Evolutionary conservation across 306 rosid species (phyloP).

Genomic region (Ormosia semicastrata): DNA sequence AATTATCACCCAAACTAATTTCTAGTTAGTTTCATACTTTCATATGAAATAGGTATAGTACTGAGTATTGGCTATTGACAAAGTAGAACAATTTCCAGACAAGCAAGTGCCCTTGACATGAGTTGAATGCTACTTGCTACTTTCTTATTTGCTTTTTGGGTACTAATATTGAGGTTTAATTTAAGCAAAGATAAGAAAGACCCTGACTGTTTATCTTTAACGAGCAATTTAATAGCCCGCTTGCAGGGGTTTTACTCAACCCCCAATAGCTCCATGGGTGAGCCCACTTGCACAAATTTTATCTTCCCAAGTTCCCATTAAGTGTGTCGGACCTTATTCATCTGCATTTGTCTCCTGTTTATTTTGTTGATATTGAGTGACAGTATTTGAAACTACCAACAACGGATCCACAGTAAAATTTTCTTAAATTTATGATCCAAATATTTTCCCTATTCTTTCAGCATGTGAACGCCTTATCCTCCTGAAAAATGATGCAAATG

Average conservation of each 20-base stretch:
- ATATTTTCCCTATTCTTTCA: slow-evolving; percentile 34
- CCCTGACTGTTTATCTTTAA: background rate
- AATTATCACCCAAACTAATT: background rate
- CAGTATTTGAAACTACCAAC: background rate
- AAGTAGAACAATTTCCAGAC: background rate
- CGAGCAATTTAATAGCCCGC: background rate
- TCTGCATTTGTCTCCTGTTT: background rate
- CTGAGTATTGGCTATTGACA: background rate
- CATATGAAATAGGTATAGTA: background rate
- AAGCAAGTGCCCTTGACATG: background rate
- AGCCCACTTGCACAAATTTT: background rate
- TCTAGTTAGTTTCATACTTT: background rate
- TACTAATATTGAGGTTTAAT: background rate
- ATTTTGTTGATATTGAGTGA: background rate
- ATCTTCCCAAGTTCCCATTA: background rate
- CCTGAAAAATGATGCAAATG: slow-evolving; percentile 62
- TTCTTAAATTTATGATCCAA: slow-evolving; percentile 13
- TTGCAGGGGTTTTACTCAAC: background rate
- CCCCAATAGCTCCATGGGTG: background rate
- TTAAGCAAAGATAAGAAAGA: background rate
- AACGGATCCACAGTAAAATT: background rate
- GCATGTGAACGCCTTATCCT: slow-evolving; percentile 94
- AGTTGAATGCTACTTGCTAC: background rate
- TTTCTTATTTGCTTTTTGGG: background rate
- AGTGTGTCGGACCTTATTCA: background rate